Evolutionary conservation across 177 flowering plant genomes (phyloP).

Genomic region (Tripterygium wilfordii): DNA sequence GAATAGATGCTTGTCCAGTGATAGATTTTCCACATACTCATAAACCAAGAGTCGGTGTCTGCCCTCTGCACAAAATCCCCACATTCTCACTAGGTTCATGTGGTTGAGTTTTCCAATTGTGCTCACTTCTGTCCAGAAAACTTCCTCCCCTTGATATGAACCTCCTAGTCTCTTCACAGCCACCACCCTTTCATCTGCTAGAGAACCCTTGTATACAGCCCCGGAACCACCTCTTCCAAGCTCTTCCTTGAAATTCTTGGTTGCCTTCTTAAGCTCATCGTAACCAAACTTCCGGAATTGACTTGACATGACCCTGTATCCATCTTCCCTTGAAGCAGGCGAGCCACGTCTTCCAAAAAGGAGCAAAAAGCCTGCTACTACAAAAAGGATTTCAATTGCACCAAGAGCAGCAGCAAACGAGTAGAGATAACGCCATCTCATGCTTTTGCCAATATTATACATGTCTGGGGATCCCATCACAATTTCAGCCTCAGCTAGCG

Average conservation of each 20-base stretch:
- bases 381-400: constrained; percentile 28
- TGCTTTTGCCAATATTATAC: constrained; percentile 13
- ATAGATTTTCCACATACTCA: too few species aligned
- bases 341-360: constrained; percentile 22
- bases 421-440: constrained; percentile 29
- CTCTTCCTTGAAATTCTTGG: too few species aligned
- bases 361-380: constrained; percentile 33
- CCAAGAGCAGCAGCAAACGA: constrained; percentile 32
- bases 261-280: constrained; percentile 41
- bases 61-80: too few species aligned
- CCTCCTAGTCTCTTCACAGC: constrained; percentile 51
- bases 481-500: not conserved
- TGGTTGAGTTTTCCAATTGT: constrained; percentile 54
- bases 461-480: constrained; percentile 5
- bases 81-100: constrained; percentile 57
- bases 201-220: constrained; percentile 41
- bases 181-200: constrained; percentile 39
- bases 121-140: constrained; percentile 54
- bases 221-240: constrained; percentile 61
- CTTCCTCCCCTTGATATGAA: constrained; percentile 39
- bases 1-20: constrained; percentile 25
- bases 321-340: constrained; percentile 23
- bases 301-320: constrained; percentile 23
- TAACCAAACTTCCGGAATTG: constrained; percentile 45
- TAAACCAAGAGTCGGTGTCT: too few species aligned